These are phyloP conservation scores for Citrullus colocynthis DNA, from an alignment of 306 rosid genomes.

Conservation along the genomic window DNA sequence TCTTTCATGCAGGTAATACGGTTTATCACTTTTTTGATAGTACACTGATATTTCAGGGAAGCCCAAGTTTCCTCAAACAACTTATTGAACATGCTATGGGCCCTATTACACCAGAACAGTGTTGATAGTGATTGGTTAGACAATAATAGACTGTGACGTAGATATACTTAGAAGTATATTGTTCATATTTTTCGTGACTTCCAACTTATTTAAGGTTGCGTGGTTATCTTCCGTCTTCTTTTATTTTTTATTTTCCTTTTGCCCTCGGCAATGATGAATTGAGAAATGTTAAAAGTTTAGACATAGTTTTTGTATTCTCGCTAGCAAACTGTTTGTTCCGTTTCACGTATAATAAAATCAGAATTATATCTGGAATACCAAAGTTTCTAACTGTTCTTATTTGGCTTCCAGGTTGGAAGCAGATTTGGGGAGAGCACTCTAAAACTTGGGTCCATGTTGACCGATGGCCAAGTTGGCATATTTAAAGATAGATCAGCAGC, in stretches of 20 bases:
- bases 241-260: no score
- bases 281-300: not conserved
- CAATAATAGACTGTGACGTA: not conserved
- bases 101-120: not conserved
- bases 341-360: not conserved
- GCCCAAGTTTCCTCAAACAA: not conserved
- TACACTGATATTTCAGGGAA: not conserved
- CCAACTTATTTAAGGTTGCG: not conserved
- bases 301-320: not conserved
- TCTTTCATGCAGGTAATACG: slow-evolving; percentile 80
- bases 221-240: not conserved
- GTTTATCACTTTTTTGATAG: not conserved
- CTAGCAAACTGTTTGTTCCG: not conserved
- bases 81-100: not conserved
- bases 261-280: not conserved
- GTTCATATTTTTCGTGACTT: not conserved
- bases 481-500: slow-evolving; percentile 89
- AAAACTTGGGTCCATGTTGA: slow-evolving; percentile 80
- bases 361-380: slow-evolving; percentile 4
- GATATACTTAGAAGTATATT: not conserved
- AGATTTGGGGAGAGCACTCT: slow-evolving; percentile 95
- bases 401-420: slow-evolving; percentile 63
- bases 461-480: slow-evolving; percentile 95
- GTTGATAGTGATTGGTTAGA: not conserved
- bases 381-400: slow-evolving; percentile 8